A percentile compares a stretch with the other conserved stretches of the same genome.
Evolutionary conservation across 805 yeast species (phyloP).

Genomic region (Debaryomyces tyrocola): DNA sequence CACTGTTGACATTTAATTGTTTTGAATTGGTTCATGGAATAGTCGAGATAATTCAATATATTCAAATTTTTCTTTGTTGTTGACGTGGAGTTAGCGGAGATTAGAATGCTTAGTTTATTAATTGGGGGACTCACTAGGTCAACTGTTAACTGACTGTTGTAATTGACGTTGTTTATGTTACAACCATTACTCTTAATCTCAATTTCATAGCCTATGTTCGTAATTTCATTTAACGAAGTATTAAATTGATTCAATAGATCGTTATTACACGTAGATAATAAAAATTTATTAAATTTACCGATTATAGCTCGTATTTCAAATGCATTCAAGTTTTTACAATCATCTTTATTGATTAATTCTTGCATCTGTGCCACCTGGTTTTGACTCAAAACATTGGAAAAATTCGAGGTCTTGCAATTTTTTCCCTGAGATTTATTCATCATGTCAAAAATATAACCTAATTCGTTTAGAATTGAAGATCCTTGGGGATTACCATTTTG

Average conservation of each 20-base stretch:
- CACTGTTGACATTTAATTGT: slow-evolving; percentile 53
- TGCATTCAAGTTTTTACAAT: slow-evolving; percentile 44
- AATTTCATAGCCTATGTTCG: slow-evolving; percentile 46
- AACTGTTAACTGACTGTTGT: slow-evolving; percentile 37
- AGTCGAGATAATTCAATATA: slow-evolving; percentile 58
- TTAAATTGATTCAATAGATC: slow-evolving; percentile 46
- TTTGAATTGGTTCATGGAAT: slow-evolving; percentile 53
- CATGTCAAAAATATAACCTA: slow-evolving; percentile 93
- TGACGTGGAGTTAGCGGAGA: slow-evolving; percentile 7
- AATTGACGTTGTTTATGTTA: slow-evolving; percentile 31
- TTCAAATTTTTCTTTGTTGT: slow-evolving; percentile 26
- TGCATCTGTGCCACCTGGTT: slow-evolving; percentile 47
- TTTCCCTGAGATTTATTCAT: slow-evolving; percentile 74
- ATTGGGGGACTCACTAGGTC: slow-evolving; percentile 44
- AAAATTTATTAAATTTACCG: slow-evolving; percentile 58
- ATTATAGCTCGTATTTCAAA: slow-evolving; percentile 44
- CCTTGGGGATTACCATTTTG: slow-evolving; percentile 35
- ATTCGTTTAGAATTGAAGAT: slow-evolving; percentile 66
- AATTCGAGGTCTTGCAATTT: slow-evolving; percentile 81
- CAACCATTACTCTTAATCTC: slow-evolving; percentile 42
- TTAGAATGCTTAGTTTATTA: slow-evolving; percentile 6
- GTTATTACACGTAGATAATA: slow-evolving; percentile 49
- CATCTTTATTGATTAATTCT: slow-evolving; percentile 55
- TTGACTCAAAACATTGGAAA: slow-evolving; percentile 45
- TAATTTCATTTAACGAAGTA: slow-evolving; percentile 27